Evolutionary conservation across 371 early-diverging fungal species (phyloP), one percentile per base, ranked within the genome.

Genomic region (Circinella minor): DNA sequence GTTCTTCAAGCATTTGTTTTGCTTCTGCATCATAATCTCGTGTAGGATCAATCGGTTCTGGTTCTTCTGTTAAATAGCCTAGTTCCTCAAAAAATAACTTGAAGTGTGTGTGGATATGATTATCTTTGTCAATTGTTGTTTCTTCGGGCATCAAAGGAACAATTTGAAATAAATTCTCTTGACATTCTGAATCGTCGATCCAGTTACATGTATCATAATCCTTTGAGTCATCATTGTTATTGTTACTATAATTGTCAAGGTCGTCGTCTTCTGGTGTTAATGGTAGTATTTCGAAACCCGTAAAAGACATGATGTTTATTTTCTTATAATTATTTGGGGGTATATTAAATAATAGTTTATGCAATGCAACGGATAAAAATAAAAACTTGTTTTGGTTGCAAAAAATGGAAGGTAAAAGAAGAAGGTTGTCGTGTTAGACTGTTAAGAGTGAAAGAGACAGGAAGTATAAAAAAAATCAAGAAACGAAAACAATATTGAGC

Each of bases 101-200:
- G 69, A 65, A 68, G 10, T 74, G 64, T 4, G 73, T 63, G n/a
- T 72, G 71, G 11, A 81, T 77, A 54, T 78, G 81, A 57, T 83
- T 81, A 54, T 79, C 72, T 64, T 79, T 67, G 57, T 81, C 81
- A 63, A 76, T 69, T 2, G 54, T 61, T 1, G 83, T 65, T 59
- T 81, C 83, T 70, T 83, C 83, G 10, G 83, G 80, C 39, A 77
- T 72, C 20, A 83, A 63, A 8, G 79, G 73, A 6, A 81, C 4
- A 48, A 83, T 79, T 38, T 74, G 73, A 63, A 79, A 79, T 27
- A 80, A 63, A 60, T 79, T 79, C 51, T 82, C 82, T 72, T 82
- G 82, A 39, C 74, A 74, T 49, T 79, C 80, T 37, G 73, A 76
- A 61, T 82, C 82, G 15, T 82, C 78, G 11, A 82, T 63, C 80